These are phyloP conservation scores for Ambrosia artemisiifolia DNA, from an alignment of 129 eudicot genomes.

Conservation along the genomic window DNA sequence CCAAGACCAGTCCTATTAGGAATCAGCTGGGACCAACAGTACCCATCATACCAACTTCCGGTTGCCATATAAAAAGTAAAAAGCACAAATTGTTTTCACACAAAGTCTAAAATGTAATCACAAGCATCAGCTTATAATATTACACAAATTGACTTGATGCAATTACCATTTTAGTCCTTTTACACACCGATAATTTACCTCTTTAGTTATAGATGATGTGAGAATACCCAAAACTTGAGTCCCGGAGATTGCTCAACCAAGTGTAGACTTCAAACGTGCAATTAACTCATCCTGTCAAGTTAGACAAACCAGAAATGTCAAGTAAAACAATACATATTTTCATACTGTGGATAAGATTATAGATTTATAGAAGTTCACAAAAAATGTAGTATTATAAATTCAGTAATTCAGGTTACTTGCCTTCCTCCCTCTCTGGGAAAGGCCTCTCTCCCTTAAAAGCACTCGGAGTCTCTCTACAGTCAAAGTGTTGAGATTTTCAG, in stretches of 20 bases:
- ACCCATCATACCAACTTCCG: not conserved
- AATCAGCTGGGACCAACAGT: not conserved
- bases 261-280: constrained; percentile 49
- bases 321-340: not conserved
- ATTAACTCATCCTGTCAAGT: constrained; percentile 61
- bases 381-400: not conserved
- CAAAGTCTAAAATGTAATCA: not conserved
- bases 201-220: not conserved
- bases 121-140: not conserved
- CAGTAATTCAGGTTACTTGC: constrained; percentile 37
- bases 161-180: constrained; percentile 9
- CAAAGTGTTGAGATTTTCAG: constrained; percentile 51
- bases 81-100: constrained; percentile 2
- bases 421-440: constrained; percentile 67
- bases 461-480: constrained; percentile 70
- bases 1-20: not conserved
- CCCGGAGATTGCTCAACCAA: constrained; percentile 25
- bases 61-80: constrained; percentile 2
- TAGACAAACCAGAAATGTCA: constrained; percentile 5
- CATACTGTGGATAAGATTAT: constrained; percentile 1
- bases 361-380: not conserved
- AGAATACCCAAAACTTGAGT: not conserved
- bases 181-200: constrained; percentile 2
- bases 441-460: constrained; percentile 69
- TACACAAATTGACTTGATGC: constrained; percentile 12